Base-by-base conservation (phyloP, 495 filamentous ascomycete species). In the Penicillium subrubescens region DNA sequence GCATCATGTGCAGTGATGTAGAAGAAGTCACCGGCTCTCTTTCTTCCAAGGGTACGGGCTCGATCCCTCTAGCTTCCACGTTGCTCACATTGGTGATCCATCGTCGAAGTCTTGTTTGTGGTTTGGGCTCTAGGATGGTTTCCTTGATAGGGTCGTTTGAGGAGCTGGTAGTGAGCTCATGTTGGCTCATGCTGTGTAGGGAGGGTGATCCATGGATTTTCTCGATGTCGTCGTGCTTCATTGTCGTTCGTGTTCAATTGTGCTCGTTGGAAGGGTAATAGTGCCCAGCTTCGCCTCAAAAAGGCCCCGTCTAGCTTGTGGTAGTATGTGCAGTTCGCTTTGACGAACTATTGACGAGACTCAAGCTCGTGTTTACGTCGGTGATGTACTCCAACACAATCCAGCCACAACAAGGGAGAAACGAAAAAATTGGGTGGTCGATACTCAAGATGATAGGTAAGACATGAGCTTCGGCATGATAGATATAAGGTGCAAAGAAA, bases 61-160 rank as follows among this genome's bases (percentile, higher is more conserved):
- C 82, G 64, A 93, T 91, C 5, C 90, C 90, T 21, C 88, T 84
- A 8, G 83, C 81, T 67, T 94, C 91, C 34, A 92, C 78, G 50
- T 81, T 80, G 33, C 81, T 75, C 46, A 86, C 69, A 15, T 60
- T 64, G 55, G 82, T 75, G 48, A 79, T 67, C 58, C 70, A 75
- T 71, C 67, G 66, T 44, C 71, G 64, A 33, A 68, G 72, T 69
- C 51, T 67, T 21, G 74, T 69, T 48, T 68, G 52, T 0, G 67
- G 69, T 50, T 63, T 59, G 6, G 57, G 23, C 5, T 65, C 53
- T 11, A 34, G 55, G 33, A 60, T 37, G 1, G 57, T 29, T 3
- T 69, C 67, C 21, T 57, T 61, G 48, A 67, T 63, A 1, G 51
- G 35, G n/a, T 58, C 68, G 8, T 61, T 58, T n/a, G 71, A 65